phyloP scores from a whole-genome alignment of 768 basidiomycete species.

The Suillus sp. region DNA sequence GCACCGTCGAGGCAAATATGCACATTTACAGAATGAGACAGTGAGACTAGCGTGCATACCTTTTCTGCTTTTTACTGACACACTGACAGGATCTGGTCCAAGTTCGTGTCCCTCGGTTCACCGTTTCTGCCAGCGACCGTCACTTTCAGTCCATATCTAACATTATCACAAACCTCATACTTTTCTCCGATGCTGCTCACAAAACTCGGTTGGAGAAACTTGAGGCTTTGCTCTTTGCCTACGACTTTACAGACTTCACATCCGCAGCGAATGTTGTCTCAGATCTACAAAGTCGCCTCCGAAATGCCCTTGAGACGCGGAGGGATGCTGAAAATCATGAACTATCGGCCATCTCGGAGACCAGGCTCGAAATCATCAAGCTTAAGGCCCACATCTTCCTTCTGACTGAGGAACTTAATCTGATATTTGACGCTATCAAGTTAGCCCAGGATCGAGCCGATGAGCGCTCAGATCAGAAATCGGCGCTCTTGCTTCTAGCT shows the following conservation, averaged over 20 bases:
- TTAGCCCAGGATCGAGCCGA: slow-evolving; percentile 77
- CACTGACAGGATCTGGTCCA: slow-evolving; percentile 71
- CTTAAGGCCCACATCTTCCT: slow-evolving; percentile 73
- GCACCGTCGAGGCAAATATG: slow-evolving; percentile 28
- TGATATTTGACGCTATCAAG: slow-evolving; percentile 85
- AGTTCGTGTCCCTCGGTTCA: slow-evolving; percentile 82
- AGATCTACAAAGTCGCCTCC: slow-evolving; percentile 72
- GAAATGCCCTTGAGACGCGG: slow-evolving; percentile 59
- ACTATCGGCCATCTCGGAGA: slow-evolving; percentile 35
- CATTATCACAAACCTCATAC: slow-evolving; percentile 81
- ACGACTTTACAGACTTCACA: slow-evolving; percentile 80
- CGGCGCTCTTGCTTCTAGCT: slow-evolving; percentile 78
- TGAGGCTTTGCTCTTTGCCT: slow-evolving; percentile 81
- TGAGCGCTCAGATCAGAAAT: slow-evolving; percentile 69
- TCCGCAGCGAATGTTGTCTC: slow-evolving; percentile 73
- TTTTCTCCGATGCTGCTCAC: slow-evolving; percentile 88
- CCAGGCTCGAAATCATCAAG: slow-evolving; percentile 59
- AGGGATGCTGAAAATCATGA: slow-evolving; percentile 41
- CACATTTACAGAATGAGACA: slow-evolving; percentile 66
- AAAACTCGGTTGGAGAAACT: slow-evolving; percentile 76
- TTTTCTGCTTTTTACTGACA: slow-evolving; percentile 16
- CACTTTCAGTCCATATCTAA: slow-evolving; percentile 87
- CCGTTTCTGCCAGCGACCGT: slow-evolving; percentile 78
- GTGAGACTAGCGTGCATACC: slow-evolving; percentile 37
- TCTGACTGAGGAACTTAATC: slow-evolving; percentile 75